These are phyloP conservation scores for Infundibulicybe gibba DNA, from an alignment of 768 basidiomycete species.

Conservation along the genomic window DNA sequence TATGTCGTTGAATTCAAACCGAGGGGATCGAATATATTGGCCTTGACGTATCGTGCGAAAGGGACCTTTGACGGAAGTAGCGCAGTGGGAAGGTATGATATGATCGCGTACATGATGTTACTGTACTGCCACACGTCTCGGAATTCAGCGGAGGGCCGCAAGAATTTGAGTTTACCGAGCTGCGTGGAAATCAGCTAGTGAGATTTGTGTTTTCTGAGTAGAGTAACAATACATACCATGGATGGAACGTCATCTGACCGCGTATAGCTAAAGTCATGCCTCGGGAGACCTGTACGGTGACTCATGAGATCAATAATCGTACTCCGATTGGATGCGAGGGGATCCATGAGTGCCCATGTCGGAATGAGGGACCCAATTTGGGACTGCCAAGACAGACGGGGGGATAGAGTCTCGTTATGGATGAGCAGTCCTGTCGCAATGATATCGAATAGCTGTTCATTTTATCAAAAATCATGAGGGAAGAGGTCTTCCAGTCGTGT, in stretches of 20 bases:
- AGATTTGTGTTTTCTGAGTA: too few species aligned
- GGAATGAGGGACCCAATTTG: constrained; percentile 18
- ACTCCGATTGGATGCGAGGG: constrained; percentile 12
- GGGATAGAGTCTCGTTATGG: constrained; percentile 17
- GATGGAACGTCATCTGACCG: constrained; percentile 2
- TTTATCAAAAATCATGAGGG: background rate
- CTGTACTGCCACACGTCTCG: too few species aligned
- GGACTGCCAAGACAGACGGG: constrained; percentile 17
- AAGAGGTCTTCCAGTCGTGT: background rate
- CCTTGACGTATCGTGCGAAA: too few species aligned
- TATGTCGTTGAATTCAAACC: constrained; percentile 21
- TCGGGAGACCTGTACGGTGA: constrained; percentile 7
- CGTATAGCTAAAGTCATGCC: constrained; percentile 6
- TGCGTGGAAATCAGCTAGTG: background rate
- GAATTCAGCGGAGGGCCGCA: constrained; percentile 21
- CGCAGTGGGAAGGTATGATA: constrained; percentile 11
- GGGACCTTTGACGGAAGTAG: constrained; percentile 17
- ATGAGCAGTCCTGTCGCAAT: constrained; percentile 22
- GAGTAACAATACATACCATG: constrained; percentile 1
- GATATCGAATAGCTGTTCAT: constrained; percentile 16
- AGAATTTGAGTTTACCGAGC: constrained; percentile 15
- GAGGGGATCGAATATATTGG: too few species aligned
- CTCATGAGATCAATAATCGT: too few species aligned
- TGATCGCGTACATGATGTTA: too few species aligned
- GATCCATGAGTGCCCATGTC: constrained; percentile 15